A percentile compares a stretch with the other conserved stretches of the same genome.
phyloP scores from a whole-genome alignment of 2,329 filamentous ascomycete species.

The Pseudogymnoascus sp. region DNA sequence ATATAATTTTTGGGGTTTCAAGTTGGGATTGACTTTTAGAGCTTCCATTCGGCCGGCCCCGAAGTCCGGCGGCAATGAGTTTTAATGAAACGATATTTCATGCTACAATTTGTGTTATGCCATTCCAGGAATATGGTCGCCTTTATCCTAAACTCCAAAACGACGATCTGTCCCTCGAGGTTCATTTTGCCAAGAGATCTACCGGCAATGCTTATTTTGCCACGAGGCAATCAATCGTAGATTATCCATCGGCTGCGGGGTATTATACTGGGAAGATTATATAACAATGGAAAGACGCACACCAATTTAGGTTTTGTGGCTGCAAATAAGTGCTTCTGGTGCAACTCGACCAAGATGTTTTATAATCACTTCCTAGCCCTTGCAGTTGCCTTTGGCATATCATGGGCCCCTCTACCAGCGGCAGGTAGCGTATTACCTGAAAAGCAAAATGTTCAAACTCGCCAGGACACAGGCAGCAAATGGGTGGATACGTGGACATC shows the following conservation, averaged over 20 bases:
- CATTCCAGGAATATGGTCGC: neutral
- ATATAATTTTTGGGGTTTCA: neutral
- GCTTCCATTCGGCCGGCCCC: neutral
- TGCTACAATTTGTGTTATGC: neutral
- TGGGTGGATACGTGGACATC: conserved; percentile 60
- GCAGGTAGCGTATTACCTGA: neutral
- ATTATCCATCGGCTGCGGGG: neutral
- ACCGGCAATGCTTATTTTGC: neutral
- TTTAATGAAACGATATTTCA: neutral
- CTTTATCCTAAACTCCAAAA: conserved; percentile 1
- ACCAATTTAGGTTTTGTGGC: no score
- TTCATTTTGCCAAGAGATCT: neutral
- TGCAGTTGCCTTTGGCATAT: neutral
- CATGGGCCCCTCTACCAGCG: neutral
- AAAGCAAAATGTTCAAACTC: neutral
- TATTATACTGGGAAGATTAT: neutral
- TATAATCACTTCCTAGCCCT: neutral
- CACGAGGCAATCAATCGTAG: neutral
- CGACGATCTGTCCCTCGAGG: neutral
- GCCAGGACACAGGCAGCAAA: conserved; percentile 33
- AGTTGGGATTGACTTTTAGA: neutral
- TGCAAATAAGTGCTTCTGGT: neutral
- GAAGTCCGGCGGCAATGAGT: neutral
- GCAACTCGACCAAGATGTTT: neutral
- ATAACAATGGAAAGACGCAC: neutral